Evolutionary conservation across 1,284 basidiomycete species (phyloP).

Genomic region (Ganoderma sinense): DNA sequence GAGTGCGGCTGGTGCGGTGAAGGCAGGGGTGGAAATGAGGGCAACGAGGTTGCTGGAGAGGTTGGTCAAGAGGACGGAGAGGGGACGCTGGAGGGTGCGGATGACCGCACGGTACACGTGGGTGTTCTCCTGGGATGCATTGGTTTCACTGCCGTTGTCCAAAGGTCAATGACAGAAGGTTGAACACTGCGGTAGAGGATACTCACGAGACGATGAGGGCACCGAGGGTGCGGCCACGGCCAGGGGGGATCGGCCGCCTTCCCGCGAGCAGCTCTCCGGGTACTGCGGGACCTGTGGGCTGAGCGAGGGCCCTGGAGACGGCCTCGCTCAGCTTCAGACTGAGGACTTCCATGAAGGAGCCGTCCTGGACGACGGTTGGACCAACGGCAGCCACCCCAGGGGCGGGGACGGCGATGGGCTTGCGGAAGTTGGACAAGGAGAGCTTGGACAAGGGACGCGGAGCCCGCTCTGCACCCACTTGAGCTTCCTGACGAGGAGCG

Average conservation of each 20-base stretch:
- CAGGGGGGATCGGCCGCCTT: slow-evolving; percentile 71
- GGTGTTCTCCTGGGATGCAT: slow-evolving; percentile 64
- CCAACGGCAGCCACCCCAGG: slow-evolving; percentile 46
- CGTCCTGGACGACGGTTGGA: slow-evolving; percentile 69
- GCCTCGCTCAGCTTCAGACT: slow-evolving; percentile 81
- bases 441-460: slow-evolving; percentile 63
- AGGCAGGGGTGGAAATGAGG: slow-evolving; percentile 68
- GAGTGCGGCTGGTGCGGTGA: slow-evolving; percentile 59
- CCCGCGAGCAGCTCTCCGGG: slow-evolving; percentile 63
- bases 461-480: slow-evolving; percentile 49
- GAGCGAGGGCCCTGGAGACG: slow-evolving; percentile 76
- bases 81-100: slow-evolving; percentile 74
- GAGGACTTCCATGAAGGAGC: slow-evolving; percentile 79
- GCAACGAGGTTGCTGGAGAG: slow-evolving; percentile 72
- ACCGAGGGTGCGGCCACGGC: slow-evolving; percentile 71
- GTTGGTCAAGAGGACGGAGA: slow-evolving; percentile 76
- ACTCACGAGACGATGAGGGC: slow-evolving; percentile 73
- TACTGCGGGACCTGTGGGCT: slow-evolving; percentile 60
- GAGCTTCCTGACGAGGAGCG: slow-evolving; percentile 47
- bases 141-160: slow-evolving; percentile 62
- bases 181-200: slow-evolving; percentile 24
- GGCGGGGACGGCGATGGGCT: slow-evolving; percentile 46
- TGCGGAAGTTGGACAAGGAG: slow-evolving; percentile 63
- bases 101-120: slow-evolving; percentile 75
- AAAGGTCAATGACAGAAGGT: slow-evolving; percentile 14